Conservation (phyloP, 2,329 filamentous ascomycete species). For the Hypoxylon sp. region DNA sequence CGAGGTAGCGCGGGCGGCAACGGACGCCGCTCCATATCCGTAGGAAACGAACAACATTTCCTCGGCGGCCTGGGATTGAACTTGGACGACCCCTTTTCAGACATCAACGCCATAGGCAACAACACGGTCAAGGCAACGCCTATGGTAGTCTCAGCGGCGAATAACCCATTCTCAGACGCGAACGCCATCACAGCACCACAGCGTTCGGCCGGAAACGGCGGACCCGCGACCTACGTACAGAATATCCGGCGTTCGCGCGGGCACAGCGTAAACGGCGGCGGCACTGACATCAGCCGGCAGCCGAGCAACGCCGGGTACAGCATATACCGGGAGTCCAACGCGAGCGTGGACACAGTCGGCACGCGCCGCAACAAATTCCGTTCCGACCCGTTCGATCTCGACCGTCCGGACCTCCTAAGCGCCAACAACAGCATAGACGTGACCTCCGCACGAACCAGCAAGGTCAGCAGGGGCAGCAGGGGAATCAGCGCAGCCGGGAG, state of each 20-base stretch:
- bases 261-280: constrained; percentile 58
- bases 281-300: constrained; percentile 47
- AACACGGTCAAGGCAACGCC: constrained; percentile 59
- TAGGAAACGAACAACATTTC: constrained; percentile 59
- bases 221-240: constrained; percentile 61
- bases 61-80: constrained; percentile 59
- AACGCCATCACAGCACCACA: constrained; percentile 59
- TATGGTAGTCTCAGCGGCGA: constrained; percentile 53
- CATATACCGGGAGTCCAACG: constrained; percentile 62
- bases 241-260: constrained; percentile 66
- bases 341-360: constrained; percentile 60
- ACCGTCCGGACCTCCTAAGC: constrained; percentile 64
- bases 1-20: constrained; percentile 47
- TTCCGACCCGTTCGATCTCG: constrained; percentile 76
- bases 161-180: constrained; percentile 65
- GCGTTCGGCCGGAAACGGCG: constrained; percentile 50
- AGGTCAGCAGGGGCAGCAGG: constrained; percentile 42
- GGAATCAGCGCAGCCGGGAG: constrained; percentile 28
- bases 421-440: constrained; percentile 46
- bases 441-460: constrained; percentile 46
- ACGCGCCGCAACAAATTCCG: constrained; percentile 68
- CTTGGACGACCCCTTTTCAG: constrained; percentile 65
- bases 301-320: constrained; percentile 54
- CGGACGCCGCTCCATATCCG: constrained; percentile 52
- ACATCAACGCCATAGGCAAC: constrained; percentile 60